Conservation (phyloP, 1,284 basidiomycete species). For the Sparassis latifolia region DNA sequence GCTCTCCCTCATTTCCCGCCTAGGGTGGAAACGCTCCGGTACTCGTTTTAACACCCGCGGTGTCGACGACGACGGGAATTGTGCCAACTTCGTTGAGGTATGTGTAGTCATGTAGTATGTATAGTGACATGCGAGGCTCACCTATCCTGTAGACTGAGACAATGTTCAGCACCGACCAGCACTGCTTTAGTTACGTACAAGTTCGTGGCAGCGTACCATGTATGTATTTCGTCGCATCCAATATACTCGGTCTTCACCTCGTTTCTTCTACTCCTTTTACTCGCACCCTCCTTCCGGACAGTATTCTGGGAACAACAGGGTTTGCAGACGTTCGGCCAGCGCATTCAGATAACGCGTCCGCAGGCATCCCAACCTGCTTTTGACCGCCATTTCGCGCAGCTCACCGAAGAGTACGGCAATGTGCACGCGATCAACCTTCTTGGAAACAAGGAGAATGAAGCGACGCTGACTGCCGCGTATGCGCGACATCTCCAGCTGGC, state of each 20-base stretch:
- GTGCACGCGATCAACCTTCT: slow-evolving; percentile 86
- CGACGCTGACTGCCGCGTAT: slow-evolving; percentile 79
- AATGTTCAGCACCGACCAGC: slow-evolving; percentile 77
- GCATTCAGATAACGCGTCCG: slow-evolving; percentile 91
- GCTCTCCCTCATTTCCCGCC: slow-evolving; percentile 76
- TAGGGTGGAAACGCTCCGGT: slow-evolving; percentile 94
- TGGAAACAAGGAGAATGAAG: slow-evolving; percentile 89
- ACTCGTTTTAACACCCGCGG: slow-evolving; percentile 97
- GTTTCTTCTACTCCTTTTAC: slow-evolving; percentile 8
- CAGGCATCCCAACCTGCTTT: slow-evolving; percentile 95
- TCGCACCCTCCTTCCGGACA: slow-evolving; percentile 21
- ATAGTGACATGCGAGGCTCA: not conserved
- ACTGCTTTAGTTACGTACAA: slow-evolving; percentile 88
- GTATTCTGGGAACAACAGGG: slow-evolving; percentile 99
- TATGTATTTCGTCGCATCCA: slow-evolving; percentile 36
- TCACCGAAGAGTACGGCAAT: slow-evolving; percentile 78
- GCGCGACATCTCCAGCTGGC: slow-evolving; percentile 67
- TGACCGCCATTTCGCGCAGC: slow-evolving; percentile 85
- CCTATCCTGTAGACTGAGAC: slow-evolving; percentile 73
- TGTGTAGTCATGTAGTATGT: slow-evolving; percentile 12
- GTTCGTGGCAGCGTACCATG: slow-evolving; percentile 90
- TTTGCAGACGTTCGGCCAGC: slow-evolving; percentile 83
- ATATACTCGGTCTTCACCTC: slow-evolving; percentile 10
- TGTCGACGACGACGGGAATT: slow-evolving; percentile 96
- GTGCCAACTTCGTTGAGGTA: slow-evolving; percentile 96